A percentile compares a stretch with the other conserved stretches of the same genome.
Conservation (phyloP, 2,329 filamentous ascomycete genomes). For the Penicillium decumbens region DNA sequence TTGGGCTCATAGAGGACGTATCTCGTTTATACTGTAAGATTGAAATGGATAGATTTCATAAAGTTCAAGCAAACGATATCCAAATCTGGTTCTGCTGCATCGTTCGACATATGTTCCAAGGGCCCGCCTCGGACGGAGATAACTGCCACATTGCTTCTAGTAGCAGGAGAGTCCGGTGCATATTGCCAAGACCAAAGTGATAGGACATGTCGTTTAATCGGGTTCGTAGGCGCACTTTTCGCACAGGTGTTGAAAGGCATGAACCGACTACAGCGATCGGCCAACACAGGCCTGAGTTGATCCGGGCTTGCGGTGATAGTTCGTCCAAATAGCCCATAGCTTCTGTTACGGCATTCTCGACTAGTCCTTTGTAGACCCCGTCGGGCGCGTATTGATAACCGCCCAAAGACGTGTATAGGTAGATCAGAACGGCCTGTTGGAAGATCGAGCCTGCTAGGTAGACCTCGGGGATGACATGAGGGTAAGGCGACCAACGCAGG, state of each 20-base stretch:
- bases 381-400: slow-evolving; percentile 22
- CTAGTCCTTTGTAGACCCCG: slow-evolving; percentile 27
- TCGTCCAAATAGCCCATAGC: slow-evolving; percentile 26
- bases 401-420: slow-evolving; percentile 35
- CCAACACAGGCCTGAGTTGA: slow-evolving; percentile 37
- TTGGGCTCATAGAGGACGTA: slow-evolving; percentile 24
- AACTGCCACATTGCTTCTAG: slow-evolving; percentile 44
- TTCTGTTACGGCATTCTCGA: slow-evolving; percentile 25
- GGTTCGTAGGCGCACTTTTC: slow-evolving; percentile 27
- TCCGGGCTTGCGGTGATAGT: slow-evolving; percentile 23
- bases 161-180: slow-evolving; percentile 42
- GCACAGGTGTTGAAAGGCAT: slow-evolving; percentile 19
- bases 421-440: slow-evolving; percentile 45
- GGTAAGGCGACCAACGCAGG: slow-evolving; percentile 38
- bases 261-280: slow-evolving; percentile 32
- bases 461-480: slow-evolving; percentile 35
- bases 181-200: slow-evolving; percentile 45
- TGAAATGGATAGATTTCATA: slow-evolving; percentile 1
- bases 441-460: slow-evolving; percentile 44
- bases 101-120: slow-evolving; percentile 45
- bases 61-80: slow-evolving; percentile 47
- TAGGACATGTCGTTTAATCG: slow-evolving; percentile 27
- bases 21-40: slow-evolving; percentile 9
- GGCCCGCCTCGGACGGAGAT: slow-evolving; percentile 32
- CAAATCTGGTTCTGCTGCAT: slow-evolving; percentile 48